Evolutionary conservation across 441 rosid species (phyloP).

Genomic region (Erysimum pusillum): DNA sequence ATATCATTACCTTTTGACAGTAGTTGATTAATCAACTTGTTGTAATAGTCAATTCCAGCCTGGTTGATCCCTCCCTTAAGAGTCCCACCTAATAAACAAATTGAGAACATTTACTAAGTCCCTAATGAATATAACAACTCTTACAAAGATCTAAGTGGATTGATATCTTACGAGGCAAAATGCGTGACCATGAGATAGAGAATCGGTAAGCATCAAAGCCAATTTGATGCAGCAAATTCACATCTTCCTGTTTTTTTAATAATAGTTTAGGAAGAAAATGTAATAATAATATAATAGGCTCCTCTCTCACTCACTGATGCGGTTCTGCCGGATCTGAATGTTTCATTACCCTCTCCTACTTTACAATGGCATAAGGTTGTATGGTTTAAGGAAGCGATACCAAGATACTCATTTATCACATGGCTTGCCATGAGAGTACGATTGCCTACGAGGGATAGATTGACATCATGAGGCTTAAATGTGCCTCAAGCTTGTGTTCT

Average conservation of each 20-base stretch:
- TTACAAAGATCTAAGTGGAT: not conserved
- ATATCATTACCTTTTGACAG: slow-evolving; percentile 53
- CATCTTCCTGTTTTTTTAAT: slow-evolving; percentile 55
- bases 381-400: not conserved
- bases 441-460: not conserved
- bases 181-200: slow-evolving; percentile 83
- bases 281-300: not conserved
- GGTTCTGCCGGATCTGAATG: too few relatives aligned
- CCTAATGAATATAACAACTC: not conserved
- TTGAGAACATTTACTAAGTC: not conserved
- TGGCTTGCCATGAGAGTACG: not conserved
- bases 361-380: not conserved
- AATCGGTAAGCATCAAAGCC: slow-evolving; percentile 70
- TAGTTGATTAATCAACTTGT: slow-evolving; percentile 49
- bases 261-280: not conserved
- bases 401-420: not conserved
- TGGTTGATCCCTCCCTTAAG: slow-evolving; percentile 48
- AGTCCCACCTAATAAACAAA: slow-evolving; percentile 43
- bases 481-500: not conserved
- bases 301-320: too few relatives aligned
- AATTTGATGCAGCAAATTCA: slow-evolving; percentile 56
- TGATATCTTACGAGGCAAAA: slow-evolving; percentile 58
- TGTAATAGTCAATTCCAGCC: slow-evolving; percentile 47
- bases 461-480: not conserved
- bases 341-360: too few relatives aligned